phyloP scores from a whole-genome alignment of 257 asterid genomes.

The Fraxinus anomala region DNA sequence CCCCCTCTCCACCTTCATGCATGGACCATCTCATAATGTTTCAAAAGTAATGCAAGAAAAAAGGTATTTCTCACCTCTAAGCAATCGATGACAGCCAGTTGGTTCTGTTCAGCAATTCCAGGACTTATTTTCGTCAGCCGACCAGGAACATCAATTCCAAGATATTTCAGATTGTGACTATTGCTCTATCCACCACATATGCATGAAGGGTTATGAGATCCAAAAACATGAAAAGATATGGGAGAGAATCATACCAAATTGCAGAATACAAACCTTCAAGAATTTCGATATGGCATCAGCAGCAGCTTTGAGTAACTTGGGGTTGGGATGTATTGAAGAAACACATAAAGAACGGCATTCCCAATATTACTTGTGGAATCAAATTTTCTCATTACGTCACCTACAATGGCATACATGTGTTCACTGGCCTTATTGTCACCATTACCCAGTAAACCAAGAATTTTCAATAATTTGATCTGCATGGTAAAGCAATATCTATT shows the following conservation, averaged over 20 bases:
- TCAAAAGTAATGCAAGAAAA: background rate
- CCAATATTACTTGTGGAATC: slow-evolving; percentile 92
- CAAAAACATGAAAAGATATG: slow-evolving; percentile 10
- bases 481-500: slow-evolving; percentile 15
- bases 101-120: slow-evolving; percentile 94
- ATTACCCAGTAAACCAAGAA: slow-evolving; percentile 69
- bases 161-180: slow-evolving; percentile 95
- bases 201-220: slow-evolving; percentile 17
- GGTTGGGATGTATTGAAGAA: slow-evolving; percentile 81
- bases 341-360: slow-evolving; percentile 87
- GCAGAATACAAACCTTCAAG: slow-evolving; percentile 62
- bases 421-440: slow-evolving; percentile 95
- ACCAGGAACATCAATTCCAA: slow-evolving; percentile 96
- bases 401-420: slow-evolving; percentile 86
- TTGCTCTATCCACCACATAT: slow-evolving; percentile 68
- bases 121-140: slow-evolving; percentile 87
- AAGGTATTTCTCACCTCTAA: slow-evolving; percentile 64
- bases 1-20: background rate
- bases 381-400: slow-evolving; percentile 82
- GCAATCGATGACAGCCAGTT: slow-evolving; percentile 94
- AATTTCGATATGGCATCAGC: slow-evolving; percentile 89
- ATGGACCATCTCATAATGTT: background rate
- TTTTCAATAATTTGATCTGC: slow-evolving; percentile 89
- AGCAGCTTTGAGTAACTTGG: slow-evolving; percentile 84
- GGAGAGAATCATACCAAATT: slow-evolving; percentile 20